Evolutionary conservation across 257 asterid genomes (phyloP), one percentile per base, ranked within the genome.

Genomic region (Anisodus acutangulus): DNA sequence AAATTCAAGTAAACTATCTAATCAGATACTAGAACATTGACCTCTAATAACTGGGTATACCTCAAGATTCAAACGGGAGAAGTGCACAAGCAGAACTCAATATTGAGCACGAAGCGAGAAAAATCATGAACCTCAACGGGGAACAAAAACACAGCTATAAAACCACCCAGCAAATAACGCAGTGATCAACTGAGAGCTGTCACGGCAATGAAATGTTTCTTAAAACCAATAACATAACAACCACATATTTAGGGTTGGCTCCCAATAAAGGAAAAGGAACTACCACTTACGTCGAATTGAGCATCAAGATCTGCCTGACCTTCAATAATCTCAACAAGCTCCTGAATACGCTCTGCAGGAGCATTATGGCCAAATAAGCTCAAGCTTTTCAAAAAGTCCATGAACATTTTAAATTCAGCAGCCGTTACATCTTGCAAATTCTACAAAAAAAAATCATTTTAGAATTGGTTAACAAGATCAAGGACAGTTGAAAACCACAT

Each of bases 251-350:
- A 51, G 81, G 16, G 49, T 78, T 78, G 15, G 26, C 64, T 53
- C 26, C 81, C 47, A 78, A 26, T 4, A 26, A 78, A 82, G 64
- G 69, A 68, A 81, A 74, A 79, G 88, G 72, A 84, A 84, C 89
- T 59, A 45, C 35, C 57, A 88, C 89, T 89, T 91, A 96, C 98
- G 76, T 96, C 89, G 79, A 94, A 94, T 84, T 93, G 98, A 83
- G 99, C 97, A 90, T 96, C 94, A 80, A 96, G 90, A 88, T 96
- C 99, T 85, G 99, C 98, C 91, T 96, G 99, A 84, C 98, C 97
- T 88, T 96, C 98, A 85, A 94, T 92, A 83, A 96, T 93, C 90
- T 93, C 99, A 90, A 96, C 98, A 86, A 96, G 98, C 90, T 96
- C 99, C 86, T 94, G 97, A 90, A 93, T 88, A 78, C 94, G 93